A percentile compares a stretch with the other conserved stretches of the same genome.
Evolutionary conservation across 1,139 yeast species (phyloP).

Genomic region (Protomyces arabidopsidicola): DNA sequence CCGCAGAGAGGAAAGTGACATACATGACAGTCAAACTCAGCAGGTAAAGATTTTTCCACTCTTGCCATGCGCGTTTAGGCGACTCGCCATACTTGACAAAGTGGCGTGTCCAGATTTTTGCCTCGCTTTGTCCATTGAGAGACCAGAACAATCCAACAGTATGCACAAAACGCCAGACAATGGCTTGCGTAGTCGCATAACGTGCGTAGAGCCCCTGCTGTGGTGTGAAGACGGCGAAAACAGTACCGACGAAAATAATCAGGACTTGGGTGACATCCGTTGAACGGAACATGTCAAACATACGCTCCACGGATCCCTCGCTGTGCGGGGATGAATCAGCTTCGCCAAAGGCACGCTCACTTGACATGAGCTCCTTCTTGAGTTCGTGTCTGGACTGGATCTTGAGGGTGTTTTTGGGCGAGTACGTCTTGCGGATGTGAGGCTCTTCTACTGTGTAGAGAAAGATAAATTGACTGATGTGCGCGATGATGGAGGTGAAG

Average conservation of each 20-base stretch:
- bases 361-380: slow-evolving; percentile 10
- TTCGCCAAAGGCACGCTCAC: slow-evolving; percentile 11
- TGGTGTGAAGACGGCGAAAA: slow-evolving; percentile 48
- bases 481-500: slow-evolving; percentile 69
- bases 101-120: slow-evolving; percentile 62
- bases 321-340: slow-evolving; percentile 26
- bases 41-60: slow-evolving; percentile 73
- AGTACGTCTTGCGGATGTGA: slow-evolving; percentile 76
- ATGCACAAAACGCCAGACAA: slow-evolving; percentile 52
- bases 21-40: slow-evolving; percentile 46
- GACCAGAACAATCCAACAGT: slow-evolving; percentile 52
- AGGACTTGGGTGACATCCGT: slow-evolving; percentile 59
- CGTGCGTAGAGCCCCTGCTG: slow-evolving; percentile 36
- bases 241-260: slow-evolving; percentile 45
- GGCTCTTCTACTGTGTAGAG: slow-evolving; percentile 78
- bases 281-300: slow-evolving; percentile 62
- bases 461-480: slow-evolving; percentile 72
- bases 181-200: slow-evolving; percentile 49
- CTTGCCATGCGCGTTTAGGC: slow-evolving; percentile 63
- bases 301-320: slow-evolving; percentile 55
- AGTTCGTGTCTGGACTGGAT: slow-evolving; percentile 9
- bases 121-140: slow-evolving; percentile 57
- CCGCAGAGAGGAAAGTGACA: slow-evolving; percentile 39
- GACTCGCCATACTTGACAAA: slow-evolving; percentile 65
- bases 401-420: slow-evolving; percentile 29